Evolutionary conservation across 345 rosid species (phyloP).

Genomic region (Noccaea caerulescens): DNA sequence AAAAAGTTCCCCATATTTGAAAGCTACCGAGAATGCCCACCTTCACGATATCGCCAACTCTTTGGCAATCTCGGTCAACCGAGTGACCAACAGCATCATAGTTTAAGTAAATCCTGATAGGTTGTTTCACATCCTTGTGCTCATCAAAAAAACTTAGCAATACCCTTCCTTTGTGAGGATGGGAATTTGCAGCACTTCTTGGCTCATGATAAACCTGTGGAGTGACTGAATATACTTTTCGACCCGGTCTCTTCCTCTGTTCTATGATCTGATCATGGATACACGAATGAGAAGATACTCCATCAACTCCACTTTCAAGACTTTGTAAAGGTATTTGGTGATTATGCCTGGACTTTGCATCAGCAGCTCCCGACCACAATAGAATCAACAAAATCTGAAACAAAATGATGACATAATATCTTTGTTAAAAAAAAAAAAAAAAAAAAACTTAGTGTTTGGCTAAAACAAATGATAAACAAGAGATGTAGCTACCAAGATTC

Average conservation of each 20-base stretch:
- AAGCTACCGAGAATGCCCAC: constrained; percentile 50
- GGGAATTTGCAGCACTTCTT: constrained; percentile 40
- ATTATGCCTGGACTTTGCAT: constrained; percentile 49
- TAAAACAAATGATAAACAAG: neutral
- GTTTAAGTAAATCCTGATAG: constrained; percentile 90
- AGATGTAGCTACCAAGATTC: neutral
- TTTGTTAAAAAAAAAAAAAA: neutral
- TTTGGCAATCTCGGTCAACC: constrained; percentile 80
- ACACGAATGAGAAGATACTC: constrained; percentile 77
- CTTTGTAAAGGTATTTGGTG: constrained; percentile 47
- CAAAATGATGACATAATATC: neutral
- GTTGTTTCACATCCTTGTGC: constrained; percentile 68
- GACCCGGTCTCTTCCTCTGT: constrained; percentile 87
- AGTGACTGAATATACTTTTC: constrained; percentile 75
- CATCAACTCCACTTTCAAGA: constrained; percentile 51
- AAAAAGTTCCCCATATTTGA: neutral
- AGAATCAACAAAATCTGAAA: constrained; percentile 67
- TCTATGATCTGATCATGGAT: constrained; percentile 93
- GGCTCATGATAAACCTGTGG: constrained; percentile 85
- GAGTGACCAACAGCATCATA: constrained; percentile 99
- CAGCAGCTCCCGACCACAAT: constrained; percentile 53
- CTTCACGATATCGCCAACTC: constrained; percentile 88
- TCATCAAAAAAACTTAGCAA: constrained; percentile 64
- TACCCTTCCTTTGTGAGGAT: constrained; percentile 69
- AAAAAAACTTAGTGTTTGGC: neutral